A percentile compares a stretch with the other conserved stretches of the same genome.
phyloP scores from a whole-genome alignment of 2,329 filamentous ascomycete species.

The Talaromyces sp. region DNA sequence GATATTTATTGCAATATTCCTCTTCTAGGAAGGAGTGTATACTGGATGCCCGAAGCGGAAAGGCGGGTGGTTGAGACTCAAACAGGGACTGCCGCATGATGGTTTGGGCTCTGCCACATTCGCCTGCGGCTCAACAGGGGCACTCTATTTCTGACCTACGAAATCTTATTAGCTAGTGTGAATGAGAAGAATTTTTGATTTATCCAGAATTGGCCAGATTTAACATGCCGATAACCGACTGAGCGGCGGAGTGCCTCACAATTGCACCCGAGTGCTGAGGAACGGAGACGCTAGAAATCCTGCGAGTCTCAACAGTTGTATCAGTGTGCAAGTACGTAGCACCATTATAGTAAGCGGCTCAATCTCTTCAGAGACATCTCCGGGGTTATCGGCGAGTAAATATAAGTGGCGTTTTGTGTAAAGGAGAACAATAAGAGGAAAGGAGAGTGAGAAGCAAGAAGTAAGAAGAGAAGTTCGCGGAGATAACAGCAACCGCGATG shows the following conservation, averaged over 20 bases:
- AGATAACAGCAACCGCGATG: neutral
- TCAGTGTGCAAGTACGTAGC: neutral
- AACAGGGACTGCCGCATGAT: constrained; percentile 13
- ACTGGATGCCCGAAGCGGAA: neutral
- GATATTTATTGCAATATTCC: neutral
- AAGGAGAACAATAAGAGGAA: neutral
- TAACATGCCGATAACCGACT: neutral
- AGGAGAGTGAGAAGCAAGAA: neutral
- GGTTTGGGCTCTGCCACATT: constrained; percentile 10
- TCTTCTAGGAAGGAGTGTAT: neutral
- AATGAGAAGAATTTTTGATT: neutral
- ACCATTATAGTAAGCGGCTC: neutral
- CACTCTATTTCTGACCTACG: neutral
- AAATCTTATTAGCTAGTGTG: neutral
- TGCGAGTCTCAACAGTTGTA: neutral
- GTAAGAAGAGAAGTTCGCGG: neutral
- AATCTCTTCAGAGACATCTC: neutral
- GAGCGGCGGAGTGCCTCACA: neutral
- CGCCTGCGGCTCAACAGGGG: neutral
- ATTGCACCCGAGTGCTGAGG: neutral
- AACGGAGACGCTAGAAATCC: neutral
- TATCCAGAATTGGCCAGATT: neutral
- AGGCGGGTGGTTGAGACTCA: neutral
- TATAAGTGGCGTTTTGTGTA: neutral
- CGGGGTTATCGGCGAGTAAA: too few relatives aligned